A percentile compares a stretch with the other conserved stretches of the same genome.
Evolutionary conservation across 1,284 basidiomycete species (phyloP).

Genomic region (Cryptococcus sp.): DNA sequence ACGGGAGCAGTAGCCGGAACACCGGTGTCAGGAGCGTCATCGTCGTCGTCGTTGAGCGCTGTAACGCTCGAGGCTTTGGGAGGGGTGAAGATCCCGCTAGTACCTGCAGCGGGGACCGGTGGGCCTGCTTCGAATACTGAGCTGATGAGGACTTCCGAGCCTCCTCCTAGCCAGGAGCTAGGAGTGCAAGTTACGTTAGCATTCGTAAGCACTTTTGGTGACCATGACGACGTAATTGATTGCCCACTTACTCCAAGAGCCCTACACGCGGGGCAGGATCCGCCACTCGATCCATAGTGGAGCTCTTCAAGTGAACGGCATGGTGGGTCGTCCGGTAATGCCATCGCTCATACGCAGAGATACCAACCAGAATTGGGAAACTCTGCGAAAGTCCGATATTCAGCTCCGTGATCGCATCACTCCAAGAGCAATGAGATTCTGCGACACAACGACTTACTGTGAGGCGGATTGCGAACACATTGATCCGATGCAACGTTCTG

Average conservation of each 20-base stretch:
- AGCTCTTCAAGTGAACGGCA: conserved; percentile 27
- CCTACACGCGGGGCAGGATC: conserved; percentile 21
- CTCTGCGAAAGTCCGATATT: conserved; percentile 53
- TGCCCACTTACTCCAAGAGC: conserved; percentile 40
- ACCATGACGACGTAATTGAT: not conserved
- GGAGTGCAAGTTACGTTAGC: not conserved
- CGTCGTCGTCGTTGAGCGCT: conserved; percentile 3
- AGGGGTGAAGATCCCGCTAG: conserved; percentile 20
- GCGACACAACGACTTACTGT: conserved; percentile 55
- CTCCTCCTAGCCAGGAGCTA: conserved; percentile 47
- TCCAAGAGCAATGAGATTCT: not conserved
- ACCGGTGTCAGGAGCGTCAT: not conserved
- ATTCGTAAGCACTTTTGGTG: not conserved
- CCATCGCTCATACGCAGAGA: conserved; percentile 76
- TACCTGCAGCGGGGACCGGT: conserved; percentile 7
- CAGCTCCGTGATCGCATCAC: conserved; percentile 8
- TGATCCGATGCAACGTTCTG: conserved; percentile 70
- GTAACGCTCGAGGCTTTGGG: conserved; percentile 16
- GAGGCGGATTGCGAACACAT: conserved; percentile 78
- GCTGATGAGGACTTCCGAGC: conserved; percentile 42
- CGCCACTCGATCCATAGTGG: conserved; percentile 23
- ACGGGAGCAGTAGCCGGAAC: not conserved
- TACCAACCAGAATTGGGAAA: conserved; percentile 74
- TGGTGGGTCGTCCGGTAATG: conserved; percentile 26
- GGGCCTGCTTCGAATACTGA: conserved; percentile 49